Evolutionary conservation across 257 asterid species (phyloP).

Genomic region (Solanum ossicruentum): DNA sequence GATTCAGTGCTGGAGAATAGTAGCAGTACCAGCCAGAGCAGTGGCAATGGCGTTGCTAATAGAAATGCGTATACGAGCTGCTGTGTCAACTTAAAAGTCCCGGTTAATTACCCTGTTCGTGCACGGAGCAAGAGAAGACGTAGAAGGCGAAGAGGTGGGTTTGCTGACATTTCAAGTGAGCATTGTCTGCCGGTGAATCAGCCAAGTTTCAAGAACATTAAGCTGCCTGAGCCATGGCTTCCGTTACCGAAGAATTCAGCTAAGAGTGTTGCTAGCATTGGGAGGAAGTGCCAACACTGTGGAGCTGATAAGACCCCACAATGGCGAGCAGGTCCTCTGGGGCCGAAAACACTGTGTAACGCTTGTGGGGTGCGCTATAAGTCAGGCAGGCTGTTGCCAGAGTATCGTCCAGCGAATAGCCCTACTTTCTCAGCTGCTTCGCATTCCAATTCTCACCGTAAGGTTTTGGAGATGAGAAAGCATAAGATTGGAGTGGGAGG

Average conservation of each 20-base stretch:
- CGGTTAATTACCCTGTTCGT: conserved; percentile 40
- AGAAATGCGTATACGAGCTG: conserved; percentile 33
- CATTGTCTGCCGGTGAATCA: conserved; percentile 17
- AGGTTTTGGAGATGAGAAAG: conserved; percentile 80
- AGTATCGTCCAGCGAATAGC: conserved; percentile 83
- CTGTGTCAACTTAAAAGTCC: conserved; percentile 44
- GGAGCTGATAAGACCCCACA: conserved; percentile 79
- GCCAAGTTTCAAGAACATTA: conserved; percentile 13
- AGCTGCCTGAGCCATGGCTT: conserved; percentile 15
- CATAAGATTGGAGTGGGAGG: conserved; percentile 36
- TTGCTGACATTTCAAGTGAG: conserved; percentile 10
- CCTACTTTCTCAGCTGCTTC: conserved; percentile 47
- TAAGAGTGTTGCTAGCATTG: conserved; percentile 18
- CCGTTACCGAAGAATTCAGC: conserved; percentile 4
- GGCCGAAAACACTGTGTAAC: conserved; percentile 76
- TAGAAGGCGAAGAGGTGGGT: conserved; percentile 14
- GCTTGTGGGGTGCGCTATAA: conserved; percentile 90
- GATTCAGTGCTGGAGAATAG: conserved; percentile 63
- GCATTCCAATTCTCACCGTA: conserved; percentile 85
- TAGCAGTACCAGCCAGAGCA: conserved; percentile 27
- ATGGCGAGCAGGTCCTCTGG: conserved; percentile 90
- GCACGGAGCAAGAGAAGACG: conserved; percentile 43
- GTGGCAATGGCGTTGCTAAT: conserved; percentile 12
- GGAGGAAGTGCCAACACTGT: conserved; percentile 76
- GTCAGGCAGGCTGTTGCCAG: conserved; percentile 80